A percentile compares a stretch with the other conserved stretches of the same genome.
Evolutionary conservation across 2,329 filamentous ascomycete species (phyloP).

Genomic region (Talaromyces sp.): DNA sequence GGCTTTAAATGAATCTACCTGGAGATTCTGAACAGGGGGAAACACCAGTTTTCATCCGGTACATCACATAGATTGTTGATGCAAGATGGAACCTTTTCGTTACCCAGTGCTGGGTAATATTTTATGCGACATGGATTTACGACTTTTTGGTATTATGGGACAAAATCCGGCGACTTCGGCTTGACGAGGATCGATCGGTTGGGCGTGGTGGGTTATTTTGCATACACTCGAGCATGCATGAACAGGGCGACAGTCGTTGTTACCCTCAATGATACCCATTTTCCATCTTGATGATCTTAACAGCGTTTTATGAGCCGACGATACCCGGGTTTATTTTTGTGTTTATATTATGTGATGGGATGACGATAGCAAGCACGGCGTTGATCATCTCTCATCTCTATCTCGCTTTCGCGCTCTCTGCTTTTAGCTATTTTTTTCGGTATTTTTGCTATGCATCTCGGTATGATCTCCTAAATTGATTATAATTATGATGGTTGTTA

Average conservation of each 20-base stretch:
- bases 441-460: not conserved
- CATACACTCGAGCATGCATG: not conserved
- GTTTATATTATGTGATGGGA: not conserved
- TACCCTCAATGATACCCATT: conserved; percentile 31
- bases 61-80: not conserved
- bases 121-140: not conserved
- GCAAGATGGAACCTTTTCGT: not conserved
- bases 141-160: not conserved
- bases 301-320: not conserved
- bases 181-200: conserved; percentile 14
- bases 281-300: conserved; percentile 8
- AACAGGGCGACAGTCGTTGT: conserved; percentile 19
- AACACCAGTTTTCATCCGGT: not conserved
- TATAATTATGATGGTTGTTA: not conserved
- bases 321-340: not conserved
- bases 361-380: not conserved
- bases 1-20: conserved; percentile 22
- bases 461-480: not conserved
- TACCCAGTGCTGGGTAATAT: not conserved
- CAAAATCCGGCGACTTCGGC: not conserved
- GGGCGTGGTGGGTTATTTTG: not conserved
- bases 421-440: not conserved
- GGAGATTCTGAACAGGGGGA: conserved; percentile 27
- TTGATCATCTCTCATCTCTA: not conserved
- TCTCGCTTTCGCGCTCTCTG: not conserved